Evolutionary conservation across 805 yeast genomes (phyloP).

Genomic region (Barnettozyma sp.): DNA sequence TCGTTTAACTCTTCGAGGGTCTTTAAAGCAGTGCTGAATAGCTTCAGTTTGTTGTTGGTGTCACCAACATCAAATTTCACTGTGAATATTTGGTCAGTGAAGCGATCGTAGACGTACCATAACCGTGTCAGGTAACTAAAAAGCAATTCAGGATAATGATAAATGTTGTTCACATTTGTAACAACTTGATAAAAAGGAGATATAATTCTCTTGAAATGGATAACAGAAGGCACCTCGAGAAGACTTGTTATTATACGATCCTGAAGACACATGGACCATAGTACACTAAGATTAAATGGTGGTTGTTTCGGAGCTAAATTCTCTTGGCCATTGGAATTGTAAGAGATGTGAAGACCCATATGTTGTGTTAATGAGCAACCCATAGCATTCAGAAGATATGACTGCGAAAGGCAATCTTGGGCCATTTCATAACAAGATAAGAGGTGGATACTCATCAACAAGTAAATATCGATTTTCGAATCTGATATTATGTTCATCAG

Average conservation of each 20-base stretch:
- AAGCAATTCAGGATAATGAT: slow-evolving; percentile 20
- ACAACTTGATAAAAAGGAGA: slow-evolving; percentile 26
- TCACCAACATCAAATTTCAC: slow-evolving; percentile 29
- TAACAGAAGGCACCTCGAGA: slow-evolving; percentile 27
- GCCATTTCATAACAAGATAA: slow-evolving; percentile 28
- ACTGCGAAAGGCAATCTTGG: slow-evolving; percentile 26
- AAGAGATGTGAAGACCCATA: slow-evolving; percentile 28
- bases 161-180: slow-evolving; percentile 8
- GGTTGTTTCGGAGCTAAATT: slow-evolving; percentile 10
- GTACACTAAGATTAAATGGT: slow-evolving; percentile 23
- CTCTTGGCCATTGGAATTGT: slow-evolving; percentile 8
- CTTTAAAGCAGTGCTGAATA: slow-evolving; percentile 23
- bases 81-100: slow-evolving; percentile 30
- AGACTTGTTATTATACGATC: slow-evolving; percentile 25
- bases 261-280: slow-evolving; percentile 29
- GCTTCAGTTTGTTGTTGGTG: slow-evolving; percentile 22
- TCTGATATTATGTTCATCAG: slow-evolving; percentile 17
- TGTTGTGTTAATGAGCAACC: slow-evolving; percentile 30
- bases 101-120: slow-evolving; percentile 29
- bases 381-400: slow-evolving; percentile 27
- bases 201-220: slow-evolving; percentile 29
- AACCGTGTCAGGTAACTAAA: slow-evolving; percentile 25
- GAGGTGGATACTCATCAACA: slow-evolving; percentile 23
- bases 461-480: slow-evolving; percentile 18
- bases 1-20: slow-evolving; percentile 21